Base-by-base conservation (phyloP, 1,139 yeast genomes). In the Saccharomycopsis hybrid region DNA sequence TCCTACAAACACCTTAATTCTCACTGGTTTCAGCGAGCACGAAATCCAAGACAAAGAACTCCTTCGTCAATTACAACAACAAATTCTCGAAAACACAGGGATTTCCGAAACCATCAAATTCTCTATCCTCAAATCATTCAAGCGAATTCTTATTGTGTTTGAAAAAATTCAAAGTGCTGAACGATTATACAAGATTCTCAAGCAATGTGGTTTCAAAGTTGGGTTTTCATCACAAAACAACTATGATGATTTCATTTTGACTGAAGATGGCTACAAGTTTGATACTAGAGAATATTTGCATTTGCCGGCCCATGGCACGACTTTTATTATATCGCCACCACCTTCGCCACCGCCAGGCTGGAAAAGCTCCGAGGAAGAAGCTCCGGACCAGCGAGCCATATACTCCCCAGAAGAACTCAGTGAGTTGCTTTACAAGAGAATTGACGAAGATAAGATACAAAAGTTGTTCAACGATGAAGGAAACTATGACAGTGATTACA, bases 71-170 rank as follows among this genome's bases (percentile, higher is more conserved):
- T 32, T 62, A 3, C 43, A 46, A 5, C 50, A 59, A n/a, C 51
- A 51, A 39, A 43, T 65, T n/a, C 47, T 51, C 25, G 51, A 52
- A 2, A 49, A 47, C 2, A 48, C 60, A 25, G 49, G 56, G 2
- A 51, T 54, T 5, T 39, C 47, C 8, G 58, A 58, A 35, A 55
- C 57, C 2, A 56, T 65, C 30, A 59, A 62, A 27, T 54, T 63
- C 4, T 47, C 62, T 13, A 60, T 56, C 28, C 54, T 66, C 27
- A 59, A 55, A 24, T 56, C 62, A 2, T 59, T 66, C 37, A 53
- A 56, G n/a, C 54, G 69, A 47, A 48, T 64, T 24, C 29, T 66
- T 3, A 27, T 65, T 4, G 60, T 63, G 2, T 66, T 65, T 45
- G 57, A 59, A 31, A 41, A 55, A 2, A 38, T 53, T 1, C 54